Base-by-base conservation (phyloP, 179 eudicot genomes). In the Patellifolia procumbens region DNA sequence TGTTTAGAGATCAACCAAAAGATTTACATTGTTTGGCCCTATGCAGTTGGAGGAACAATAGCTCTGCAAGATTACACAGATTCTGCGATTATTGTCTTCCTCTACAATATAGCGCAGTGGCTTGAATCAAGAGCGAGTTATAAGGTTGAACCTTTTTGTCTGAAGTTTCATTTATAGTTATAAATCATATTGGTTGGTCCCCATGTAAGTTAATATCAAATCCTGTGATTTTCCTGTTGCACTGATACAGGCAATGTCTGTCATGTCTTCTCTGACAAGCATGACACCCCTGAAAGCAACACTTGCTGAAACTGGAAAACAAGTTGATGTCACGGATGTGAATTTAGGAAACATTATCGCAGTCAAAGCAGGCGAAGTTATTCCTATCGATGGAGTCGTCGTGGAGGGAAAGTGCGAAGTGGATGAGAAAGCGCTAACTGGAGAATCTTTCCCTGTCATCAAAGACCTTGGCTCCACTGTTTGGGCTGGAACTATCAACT, bases 41-140 rank as follows among this genome's bases (percentile, higher is more conserved):
- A 0, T 82, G 75, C 86, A 92, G 94, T 92, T 75, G 85, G 69
- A 32, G 97, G 97, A 74, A 89, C 97, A 58, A 42, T 92, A 53
- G 87, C 84, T 60, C 82, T 90, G 65, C 83, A 81, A 39, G 95
- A 92, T 66, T 92, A 83, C 51, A 84, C 88, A 85, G 97, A 90
- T 85, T 93, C 95, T 22, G 97, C 78, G 12, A 80, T 93, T 2
- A 88, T 92, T 34, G 95, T 92, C 60, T 92, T 92, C 72, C 67
- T 92, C 39, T 92, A 90, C 69, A 87, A 89, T 39, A 88, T 88
- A 53, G 90, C 97, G 60, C 88, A 90, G 74, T 92, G 95, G 97
- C 90, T 92, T 0, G 97, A 92, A 74, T 82, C 95, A 31, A 89
- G 91, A 76, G 97, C 97, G 24, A 90, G 93, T 77, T 86, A 90